Base-by-base conservation (phyloP, 441 rosid species). In the Jatropha multifida region DNA sequence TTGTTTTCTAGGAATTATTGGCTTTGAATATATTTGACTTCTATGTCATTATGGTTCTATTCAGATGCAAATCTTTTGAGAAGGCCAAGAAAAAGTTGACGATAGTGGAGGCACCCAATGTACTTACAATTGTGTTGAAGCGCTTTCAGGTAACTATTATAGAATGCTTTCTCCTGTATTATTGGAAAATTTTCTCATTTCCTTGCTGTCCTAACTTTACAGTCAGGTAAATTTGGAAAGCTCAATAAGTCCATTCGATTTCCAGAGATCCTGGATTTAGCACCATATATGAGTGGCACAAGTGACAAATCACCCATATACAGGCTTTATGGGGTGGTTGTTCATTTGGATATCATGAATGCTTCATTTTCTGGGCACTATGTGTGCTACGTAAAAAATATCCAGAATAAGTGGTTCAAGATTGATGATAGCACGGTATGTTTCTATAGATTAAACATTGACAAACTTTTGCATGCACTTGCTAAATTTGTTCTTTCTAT, bases 201-300 rank as follows among this genome's bases (percentile, higher is more conserved):
- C 32, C 42, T 55, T 80, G 69, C 37, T 60, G 26, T 77, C 73
- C 71, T 69, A 51, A 42, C 67, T 72, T 85, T 86, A 69, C 93
- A 96, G 99, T 86, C 97, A 0, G 98, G 98, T 60, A 94, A 90
- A 86, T 90, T 89, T 75, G 99, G 99, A 74, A 93, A 93, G 90
- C 92, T 96, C 68, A 96, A 92, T 74, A 96, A 96, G 77, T 75
- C 91, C 18, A 83, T 96, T 75, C 83, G 82, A 63, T 94, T 91
- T 82, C 97, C 99, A 4, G 97, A 94, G 85, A 88, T 88, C 73
- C 87, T 96, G 73, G 81, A 96, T 79, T 86, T 96, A 84, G 94
- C 97, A 15, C 99, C 99, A 58, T 96, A 89, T 83, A 89, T 94
- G 89, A 91, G 92, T 73, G 85, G 94, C 51, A 89, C 91, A 82